Evolutionary conservation across 2,329 filamentous ascomycete species (phyloP), one percentile per base, ranked within the genome.

Genomic region (Trichoderma breve): DNA sequence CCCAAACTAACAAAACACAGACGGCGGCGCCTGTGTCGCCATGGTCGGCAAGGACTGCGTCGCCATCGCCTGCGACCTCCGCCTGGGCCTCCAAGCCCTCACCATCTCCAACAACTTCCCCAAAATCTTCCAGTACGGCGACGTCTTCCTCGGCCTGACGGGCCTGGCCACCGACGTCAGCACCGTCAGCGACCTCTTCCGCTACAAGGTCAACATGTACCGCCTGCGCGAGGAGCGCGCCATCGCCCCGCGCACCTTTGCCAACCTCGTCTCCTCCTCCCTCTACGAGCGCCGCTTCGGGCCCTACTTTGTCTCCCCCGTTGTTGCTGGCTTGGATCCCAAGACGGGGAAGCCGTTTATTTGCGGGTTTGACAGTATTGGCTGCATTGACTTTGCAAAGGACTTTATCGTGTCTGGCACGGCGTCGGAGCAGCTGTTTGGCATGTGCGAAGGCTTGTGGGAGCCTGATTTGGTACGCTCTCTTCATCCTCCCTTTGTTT

Each of bases 181-280:
- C 75, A 98, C 95, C 77, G 95, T 99, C 77, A 93, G 92, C 78
- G 95, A 99, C 85, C 92, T 98, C 77, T 97, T 99, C 89, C 94
- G 96, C 81, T 98, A 97, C 91, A 99, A 99, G 89, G 94, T 97
- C 83, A 99, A 99, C 89, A 97, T 99, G 93, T 99, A 99, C 89
- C 93, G 96, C 76, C 90, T 99, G 80, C 93, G 96, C 80, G 96
- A 99, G 88, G 96, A 99, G 88, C 94, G 96, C 81, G 89, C 94
- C 86, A 98, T 99, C 84, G 92, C 93, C 71, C 96, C 96, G 60
- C 89, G 93, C 82, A 99, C 96, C 72, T 94, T 99, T 85, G 95
- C 96, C 83, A 98, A 99, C 87, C 90, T 99, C 76, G 95, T 99
- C 79, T 93, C 90, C 79, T 93, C 90, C 76, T 93, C 90, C 76